These are phyloP conservation scores for Cetraspora pellucida DNA, from an alignment of 192 early-diverging fungal genomes.

Conservation along the genomic window DNA sequence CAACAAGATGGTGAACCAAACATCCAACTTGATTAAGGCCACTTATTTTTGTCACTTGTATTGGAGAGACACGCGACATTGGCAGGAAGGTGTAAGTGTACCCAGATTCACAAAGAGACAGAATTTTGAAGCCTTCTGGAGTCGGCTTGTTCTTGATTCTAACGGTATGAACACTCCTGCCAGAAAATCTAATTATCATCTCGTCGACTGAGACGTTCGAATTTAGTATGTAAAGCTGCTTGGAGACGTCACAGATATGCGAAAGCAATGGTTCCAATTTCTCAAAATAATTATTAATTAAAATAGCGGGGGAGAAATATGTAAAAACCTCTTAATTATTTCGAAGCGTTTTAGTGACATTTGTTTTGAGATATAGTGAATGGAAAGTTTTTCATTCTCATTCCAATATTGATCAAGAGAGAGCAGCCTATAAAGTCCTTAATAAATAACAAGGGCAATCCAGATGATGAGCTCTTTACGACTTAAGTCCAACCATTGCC, in stretches of 20 bases:
- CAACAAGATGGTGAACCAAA: not conserved
- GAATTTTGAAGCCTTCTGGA: too few relatives aligned
- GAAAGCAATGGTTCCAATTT: too few relatives aligned
- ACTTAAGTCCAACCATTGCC: not conserved
- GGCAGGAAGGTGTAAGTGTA: not conserved
- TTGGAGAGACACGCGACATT: not conserved
- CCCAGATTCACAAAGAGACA: not conserved
- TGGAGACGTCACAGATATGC: not conserved
- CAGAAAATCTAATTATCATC: slow-evolving; percentile 7
- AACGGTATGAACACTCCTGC: not conserved
- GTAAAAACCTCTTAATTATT: not conserved
- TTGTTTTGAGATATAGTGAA: slow-evolving; percentile 4
- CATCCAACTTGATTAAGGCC: too few relatives aligned
- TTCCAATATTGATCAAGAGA: slow-evolving; percentile 15
- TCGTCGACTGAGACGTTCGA: not conserved
- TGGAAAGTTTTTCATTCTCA: not conserved
- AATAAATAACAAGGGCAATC: not conserved
- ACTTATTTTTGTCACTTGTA: too few relatives aligned
- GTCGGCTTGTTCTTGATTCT: not conserved
- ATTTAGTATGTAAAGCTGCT: slow-evolving; percentile 4
- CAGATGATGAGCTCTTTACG: not conserved
- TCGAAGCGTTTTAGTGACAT: not conserved
- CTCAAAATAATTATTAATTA: slow-evolving; percentile 2
- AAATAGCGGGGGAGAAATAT: not conserved
- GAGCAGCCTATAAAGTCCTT: slow-evolving; percentile 12